Evolutionary conservation across 352 stramenopile species (phyloP), one percentile per base, ranked within the genome.

Genomic region (Pythium periplocum): DNA sequence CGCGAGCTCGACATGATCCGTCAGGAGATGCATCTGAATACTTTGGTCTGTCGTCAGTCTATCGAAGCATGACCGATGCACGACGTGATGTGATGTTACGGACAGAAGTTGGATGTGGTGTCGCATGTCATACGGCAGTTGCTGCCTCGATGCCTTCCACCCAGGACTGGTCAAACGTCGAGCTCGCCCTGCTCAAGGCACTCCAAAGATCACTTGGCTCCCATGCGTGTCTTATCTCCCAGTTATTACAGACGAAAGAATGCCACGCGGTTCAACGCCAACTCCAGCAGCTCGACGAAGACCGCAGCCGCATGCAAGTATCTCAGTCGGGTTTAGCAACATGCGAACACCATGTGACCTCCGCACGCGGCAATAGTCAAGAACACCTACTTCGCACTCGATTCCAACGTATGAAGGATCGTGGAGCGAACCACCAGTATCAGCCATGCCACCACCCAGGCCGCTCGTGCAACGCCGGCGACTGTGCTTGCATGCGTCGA

Each of bases 361-460:
- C 43, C 0, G 71, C 72, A 32, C 62, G 71, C 7, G 78, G 76
- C 39, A 91, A 89, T 64, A 84, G 57, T 51, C 65, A 73, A 26
- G 79, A 90, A 34, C 82, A 93, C 51, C 52, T 93, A 36, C 64
- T 69, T 8, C 76, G 78, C 17, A 93, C 82, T 39, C 79, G 82
- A 2, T 62, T 71, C 42, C 82, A 93, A 62, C 82, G 82, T 35
- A 89, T 93, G 78, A 88, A 87, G 55, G 82, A 93, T 62, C 71
- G 75, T 12, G 79, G 79, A 41, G 71, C 79, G 6, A 90, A 90
- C 59, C 79, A 89, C 55, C 76, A 87, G 53, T 93, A 73, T 57
- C 51, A 76, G 38, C 79, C 82, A 8, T 93, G 82, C 56, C 67
- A 83, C 37, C 82, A 92, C 61, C 57, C 62, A 3, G 68, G 72